Conservation (phyloP, 169 alveolate species). For the Babesia divergens region DNA sequence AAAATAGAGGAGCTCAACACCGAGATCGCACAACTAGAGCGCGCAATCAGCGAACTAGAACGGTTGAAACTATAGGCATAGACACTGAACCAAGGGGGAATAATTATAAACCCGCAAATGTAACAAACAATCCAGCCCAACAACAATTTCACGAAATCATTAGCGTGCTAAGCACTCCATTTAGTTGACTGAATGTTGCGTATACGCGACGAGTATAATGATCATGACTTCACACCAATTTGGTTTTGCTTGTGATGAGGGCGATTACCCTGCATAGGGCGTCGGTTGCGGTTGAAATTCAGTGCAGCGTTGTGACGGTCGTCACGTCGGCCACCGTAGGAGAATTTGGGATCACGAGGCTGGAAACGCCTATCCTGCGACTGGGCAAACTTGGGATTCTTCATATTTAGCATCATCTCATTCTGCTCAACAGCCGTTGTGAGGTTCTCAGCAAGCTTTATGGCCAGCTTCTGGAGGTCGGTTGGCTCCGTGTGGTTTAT, state of each 20-base stretch:
- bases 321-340: conserved; percentile 53
- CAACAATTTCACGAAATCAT: too few relatives aligned
- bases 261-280: conserved; percentile 25
- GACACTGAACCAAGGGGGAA: too few relatives aligned
- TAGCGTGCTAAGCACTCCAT: too few relatives aligned
- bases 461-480: conserved; percentile 81
- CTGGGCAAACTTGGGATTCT: conserved; percentile 79
- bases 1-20: conserved; percentile 70
- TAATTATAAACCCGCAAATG: too few relatives aligned
- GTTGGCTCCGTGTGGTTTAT: conserved; percentile 87
- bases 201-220: too few relatives aligned
- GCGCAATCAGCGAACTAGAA: conserved; percentile 56
- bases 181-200: too few relatives aligned
- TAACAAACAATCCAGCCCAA: too few relatives aligned
- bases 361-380: conserved; percentile 66
- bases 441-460: conserved; percentile 79
- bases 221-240: neutral
- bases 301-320: conserved; percentile 52
- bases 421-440: conserved; percentile 84
- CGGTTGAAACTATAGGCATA: too few relatives aligned
- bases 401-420: conserved; percentile 82
- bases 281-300: conserved; percentile 50
- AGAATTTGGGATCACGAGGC: conserved; percentile 52
- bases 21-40: conserved; percentile 50
- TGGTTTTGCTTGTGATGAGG: conserved; percentile 1